Base-by-base conservation (phyloP, 768 basidiomycete genomes). In the Rhodotorula taiwanensis region DNA sequence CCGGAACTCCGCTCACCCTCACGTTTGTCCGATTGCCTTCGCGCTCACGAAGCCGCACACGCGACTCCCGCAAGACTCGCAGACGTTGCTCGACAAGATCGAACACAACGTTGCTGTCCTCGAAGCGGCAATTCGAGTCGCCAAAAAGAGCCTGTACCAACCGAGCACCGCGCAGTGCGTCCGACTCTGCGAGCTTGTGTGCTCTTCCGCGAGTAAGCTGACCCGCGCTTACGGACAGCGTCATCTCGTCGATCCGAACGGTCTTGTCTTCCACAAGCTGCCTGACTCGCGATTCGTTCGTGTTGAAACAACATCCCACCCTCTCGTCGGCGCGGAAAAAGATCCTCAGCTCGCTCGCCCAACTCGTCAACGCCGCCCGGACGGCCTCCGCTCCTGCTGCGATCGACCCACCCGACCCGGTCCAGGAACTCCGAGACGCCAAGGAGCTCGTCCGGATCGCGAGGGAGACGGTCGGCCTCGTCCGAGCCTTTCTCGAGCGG, bases 181-280 rank as follows among this genome's bases (percentile, higher is more conserved):
- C 27, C 9, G 52, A 3, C 33, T 18, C 34, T 10, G 18, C 43
- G 21, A 0, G 8, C 25, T 21, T n/a, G n/a, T n/a, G n/a, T 18
- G 25, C 25, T 45, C 16, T 18, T 20, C 28, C 27, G 15, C 2
- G 5, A 18, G 11, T 7, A 15, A n/a, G n/a, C n/a, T 49, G 33
- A 51, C 50, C 5, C n/a, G 4, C 21, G 18, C 20, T 23, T 6
- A 2, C 30, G 9, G 10, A 9, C 60, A 69, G 72, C 76, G 87
- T 98, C 63, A 92, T 99, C 70, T 91, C 90, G 18, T 89, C 88
- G 57, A 90, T 98, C 51, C 86, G 93, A 36, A 83, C 86, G 33
- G 86, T 94, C 23, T 81, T 99, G 48, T 83, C 85, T 33, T 82
- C 86, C 16, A 85, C 89, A 21, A 87, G 87, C 61, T 93, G 89